phyloP scores from a whole-genome alignment of 2,329 filamentous ascomycete species.

The Paramyrothecium sp. region DNA sequence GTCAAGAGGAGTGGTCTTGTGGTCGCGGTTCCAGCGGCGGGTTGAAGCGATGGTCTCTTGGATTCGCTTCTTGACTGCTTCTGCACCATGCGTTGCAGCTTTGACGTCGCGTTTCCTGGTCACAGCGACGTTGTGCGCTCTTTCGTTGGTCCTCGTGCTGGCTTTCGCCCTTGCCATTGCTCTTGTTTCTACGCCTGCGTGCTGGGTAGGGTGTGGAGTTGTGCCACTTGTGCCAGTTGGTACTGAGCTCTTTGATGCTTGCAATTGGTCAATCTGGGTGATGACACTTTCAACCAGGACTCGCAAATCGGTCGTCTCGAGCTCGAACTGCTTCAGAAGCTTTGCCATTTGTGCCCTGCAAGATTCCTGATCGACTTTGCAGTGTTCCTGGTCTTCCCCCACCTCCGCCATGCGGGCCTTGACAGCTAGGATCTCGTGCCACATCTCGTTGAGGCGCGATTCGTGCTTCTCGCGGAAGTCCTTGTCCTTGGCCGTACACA shows the following conservation, averaged over 20 bases:
- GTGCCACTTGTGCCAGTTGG: not conserved
- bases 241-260: not conserved
- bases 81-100: not conserved
- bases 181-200: not conserved
- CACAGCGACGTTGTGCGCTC: not conserved
- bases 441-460: conserved; percentile 22
- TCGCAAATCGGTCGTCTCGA: conserved; percentile 21
- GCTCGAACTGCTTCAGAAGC: conserved; percentile 12
- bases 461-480: conserved; percentile 26
- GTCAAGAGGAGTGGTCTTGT: conserved; percentile 28
- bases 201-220: not conserved
- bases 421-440: conserved; percentile 28
- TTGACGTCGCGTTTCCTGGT: conserved; percentile 1
- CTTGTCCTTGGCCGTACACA: conserved; percentile 21
- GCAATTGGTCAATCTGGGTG: conserved; percentile 17
- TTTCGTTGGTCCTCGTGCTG: not conserved
- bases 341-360: conserved; percentile 16
- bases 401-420: conserved; percentile 21
- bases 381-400: conserved; percentile 5
- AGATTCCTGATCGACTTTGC: conserved; percentile 12
- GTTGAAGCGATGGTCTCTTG: conserved; percentile 34
- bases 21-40: conserved; percentile 36
- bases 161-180: not conserved
- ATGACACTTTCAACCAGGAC: conserved; percentile 17
- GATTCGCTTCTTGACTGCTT: conserved; percentile 21